Evolutionary conservation across 192 early-diverging fungal genomes (phyloP).

Genomic region (Coemansia sp.): DNA sequence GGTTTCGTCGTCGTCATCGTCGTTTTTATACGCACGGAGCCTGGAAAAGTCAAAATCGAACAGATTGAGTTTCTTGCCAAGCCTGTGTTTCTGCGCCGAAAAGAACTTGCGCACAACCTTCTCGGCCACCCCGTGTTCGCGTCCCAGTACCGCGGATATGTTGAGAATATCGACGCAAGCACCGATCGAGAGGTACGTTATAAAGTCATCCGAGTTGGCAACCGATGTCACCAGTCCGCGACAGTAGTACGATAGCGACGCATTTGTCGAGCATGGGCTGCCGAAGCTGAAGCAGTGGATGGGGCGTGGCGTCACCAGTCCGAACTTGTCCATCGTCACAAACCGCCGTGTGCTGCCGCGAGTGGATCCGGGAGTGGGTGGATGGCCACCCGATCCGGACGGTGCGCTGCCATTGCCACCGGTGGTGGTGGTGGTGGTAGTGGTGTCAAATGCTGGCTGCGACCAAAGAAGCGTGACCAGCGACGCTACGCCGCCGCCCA

Average conservation of each 20-base stretch:
- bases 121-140: slow-evolving; percentile 65
- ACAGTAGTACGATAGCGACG: slow-evolving; percentile 68
- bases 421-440: too few relatives aligned
- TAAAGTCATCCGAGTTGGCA: slow-evolving; percentile 79
- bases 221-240: slow-evolving; percentile 77
- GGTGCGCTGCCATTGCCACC: background rate
- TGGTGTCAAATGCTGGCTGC: slow-evolving; percentile 35
- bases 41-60: slow-evolving; percentile 54
- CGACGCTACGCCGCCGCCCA: slow-evolving; percentile 86
- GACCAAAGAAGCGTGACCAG: slow-evolving; percentile 78
- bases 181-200: slow-evolving; percentile 75
- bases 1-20: slow-evolving; percentile 7
- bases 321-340: slow-evolving; percentile 63
- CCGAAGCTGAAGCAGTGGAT: slow-evolving; percentile 88
- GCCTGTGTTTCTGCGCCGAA: slow-evolving; percentile 37
- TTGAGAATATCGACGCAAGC: slow-evolving; percentile 74
- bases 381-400: background rate
- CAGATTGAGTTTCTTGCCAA: slow-evolving; percentile 26
- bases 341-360: slow-evolving; percentile 55
- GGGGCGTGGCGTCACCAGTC: slow-evolving; percentile 67
- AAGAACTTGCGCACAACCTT: slow-evolving; percentile 65
- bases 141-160: slow-evolving; percentile 63
- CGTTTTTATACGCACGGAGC: slow-evolving; percentile 27
- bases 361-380: slow-evolving; percentile 31
- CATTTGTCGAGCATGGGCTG: slow-evolving; percentile 74